Conservation (phyloP, 345 rosid species). For the Linum tenue region DNA sequence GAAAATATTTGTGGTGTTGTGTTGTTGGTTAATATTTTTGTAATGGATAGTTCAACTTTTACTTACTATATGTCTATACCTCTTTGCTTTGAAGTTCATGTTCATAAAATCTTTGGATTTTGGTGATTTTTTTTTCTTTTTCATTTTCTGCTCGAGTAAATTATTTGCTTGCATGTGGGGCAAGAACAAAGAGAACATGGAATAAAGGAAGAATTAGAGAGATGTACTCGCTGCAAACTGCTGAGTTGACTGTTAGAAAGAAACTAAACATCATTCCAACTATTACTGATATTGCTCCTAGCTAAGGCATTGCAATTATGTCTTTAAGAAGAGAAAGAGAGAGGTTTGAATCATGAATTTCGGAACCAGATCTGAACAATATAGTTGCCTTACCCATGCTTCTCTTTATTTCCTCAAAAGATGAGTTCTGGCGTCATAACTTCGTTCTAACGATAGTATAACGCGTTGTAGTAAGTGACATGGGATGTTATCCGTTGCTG, state of each 20-base stretch:
- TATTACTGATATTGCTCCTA: neutral
- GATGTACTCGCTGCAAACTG: too few relatives aligned
- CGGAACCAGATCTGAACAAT: too few relatives aligned
- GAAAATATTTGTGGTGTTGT: neutral
- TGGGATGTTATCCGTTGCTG: neutral
- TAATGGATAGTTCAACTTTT: too few relatives aligned
- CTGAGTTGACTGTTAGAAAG: too few relatives aligned
- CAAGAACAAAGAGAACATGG: too few relatives aligned
- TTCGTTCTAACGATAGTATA: neutral
- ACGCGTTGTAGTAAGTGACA: neutral
- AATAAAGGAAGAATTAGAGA: too few relatives aligned
- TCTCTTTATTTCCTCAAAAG: too few relatives aligned
- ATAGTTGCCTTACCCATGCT: too few relatives aligned
- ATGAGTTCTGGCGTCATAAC: neutral
- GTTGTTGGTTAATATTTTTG: too few relatives aligned
- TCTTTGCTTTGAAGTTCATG: neutral
- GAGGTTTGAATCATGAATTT: neutral
- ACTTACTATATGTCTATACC: too few relatives aligned
- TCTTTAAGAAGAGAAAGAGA: neutral
- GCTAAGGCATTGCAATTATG: neutral
- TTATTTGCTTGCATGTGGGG: too few relatives aligned
- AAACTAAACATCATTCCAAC: neutral
- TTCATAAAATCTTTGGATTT: too few relatives aligned
- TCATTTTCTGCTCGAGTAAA: neutral
- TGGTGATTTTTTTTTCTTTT: neutral